Evolutionary conservation across 2,329 filamentous ascomycete genomes (phyloP).

Genomic region (Leptographium radiaticola): DNA sequence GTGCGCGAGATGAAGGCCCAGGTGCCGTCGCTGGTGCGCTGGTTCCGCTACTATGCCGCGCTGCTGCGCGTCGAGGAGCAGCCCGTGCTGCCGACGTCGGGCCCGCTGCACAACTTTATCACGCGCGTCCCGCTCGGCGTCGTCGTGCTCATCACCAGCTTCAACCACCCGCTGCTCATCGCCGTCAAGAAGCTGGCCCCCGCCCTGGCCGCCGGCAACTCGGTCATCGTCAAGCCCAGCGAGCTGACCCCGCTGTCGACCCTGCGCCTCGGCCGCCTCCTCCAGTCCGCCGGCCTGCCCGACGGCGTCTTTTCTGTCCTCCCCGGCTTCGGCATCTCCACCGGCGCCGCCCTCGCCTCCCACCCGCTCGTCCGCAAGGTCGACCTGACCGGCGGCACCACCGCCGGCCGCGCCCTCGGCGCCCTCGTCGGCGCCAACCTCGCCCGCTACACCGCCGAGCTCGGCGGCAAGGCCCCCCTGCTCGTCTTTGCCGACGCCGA

Average conservation of each 20-base stretch:
- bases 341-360: slow-evolving; percentile 38
- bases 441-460: slow-evolving; percentile 57
- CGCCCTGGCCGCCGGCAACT: slow-evolving; percentile 45
- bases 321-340: slow-evolving; percentile 37
- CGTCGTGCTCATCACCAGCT: slow-evolving; percentile 42
- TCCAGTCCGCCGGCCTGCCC: slow-evolving; percentile 56
- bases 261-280: slow-evolving; percentile 44
- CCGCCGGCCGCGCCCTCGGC: slow-evolving; percentile 56
- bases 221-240: slow-evolving; percentile 47
- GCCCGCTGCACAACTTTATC: slow-evolving; percentile 44
- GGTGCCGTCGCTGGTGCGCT: slow-evolving; percentile 50
- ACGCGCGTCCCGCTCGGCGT: slow-evolving; percentile 44
- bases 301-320: slow-evolving; percentile 55
- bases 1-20: slow-evolving; percentile 60
- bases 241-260: slow-evolving; percentile 50
- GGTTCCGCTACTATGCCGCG: slow-evolving; percentile 60
- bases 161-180: slow-evolving; percentile 46
- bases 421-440: slow-evolving; percentile 52
- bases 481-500: slow-evolving; percentile 55
- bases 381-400: slow-evolving; percentile 63
- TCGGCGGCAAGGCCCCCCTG: slow-evolving; percentile 59
- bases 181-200: slow-evolving; percentile 48
- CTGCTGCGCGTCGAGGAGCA: slow-evolving; percentile 55
- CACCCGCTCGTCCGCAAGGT: slow-evolving; percentile 48
- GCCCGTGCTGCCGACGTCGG: slow-evolving; percentile 49